Percentiles rank a stretch among this genome's conserved stretches.
These are phyloP conservation scores for Eucalyptus camaldulensis DNA, from an alignment of 345 rosid species.

Conservation along the genomic window DNA sequence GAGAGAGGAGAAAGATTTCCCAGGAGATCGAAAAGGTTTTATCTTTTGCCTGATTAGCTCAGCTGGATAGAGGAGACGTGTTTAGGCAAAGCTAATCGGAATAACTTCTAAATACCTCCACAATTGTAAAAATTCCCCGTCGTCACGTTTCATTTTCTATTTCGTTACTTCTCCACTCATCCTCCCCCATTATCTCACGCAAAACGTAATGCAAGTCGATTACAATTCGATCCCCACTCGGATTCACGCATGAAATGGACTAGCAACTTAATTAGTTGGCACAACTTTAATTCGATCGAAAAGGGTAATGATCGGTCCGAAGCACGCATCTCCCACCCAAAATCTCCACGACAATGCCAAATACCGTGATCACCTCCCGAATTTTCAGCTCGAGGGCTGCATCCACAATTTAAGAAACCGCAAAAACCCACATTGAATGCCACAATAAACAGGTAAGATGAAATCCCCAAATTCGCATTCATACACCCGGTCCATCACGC, in stretches of 20 bases:
- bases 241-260: background rate
- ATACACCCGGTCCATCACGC: background rate
- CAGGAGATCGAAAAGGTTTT: background rate
- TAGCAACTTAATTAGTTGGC: background rate
- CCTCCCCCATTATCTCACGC: background rate
- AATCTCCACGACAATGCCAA: background rate
- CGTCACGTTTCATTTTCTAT: background rate
- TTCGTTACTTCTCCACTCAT: background rate
- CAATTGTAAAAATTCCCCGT: background rate
- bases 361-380: background rate
- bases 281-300: background rate
- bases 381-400: background rate
- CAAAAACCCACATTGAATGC: background rate
- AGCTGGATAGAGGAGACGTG: background rate
- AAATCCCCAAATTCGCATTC: background rate
- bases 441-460: background rate
- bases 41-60: background rate
- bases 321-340: background rate
- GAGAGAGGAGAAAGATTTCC: background rate
- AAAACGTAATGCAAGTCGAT: background rate
- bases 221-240: background rate
- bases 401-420: background rate
- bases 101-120: background rate
- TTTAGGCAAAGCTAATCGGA: background rate
- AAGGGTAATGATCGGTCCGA: background rate